Evolutionary conservation across 495 filamentous ascomycete species (phyloP).

Genomic region (Penicillium cosmopolitanum): DNA sequence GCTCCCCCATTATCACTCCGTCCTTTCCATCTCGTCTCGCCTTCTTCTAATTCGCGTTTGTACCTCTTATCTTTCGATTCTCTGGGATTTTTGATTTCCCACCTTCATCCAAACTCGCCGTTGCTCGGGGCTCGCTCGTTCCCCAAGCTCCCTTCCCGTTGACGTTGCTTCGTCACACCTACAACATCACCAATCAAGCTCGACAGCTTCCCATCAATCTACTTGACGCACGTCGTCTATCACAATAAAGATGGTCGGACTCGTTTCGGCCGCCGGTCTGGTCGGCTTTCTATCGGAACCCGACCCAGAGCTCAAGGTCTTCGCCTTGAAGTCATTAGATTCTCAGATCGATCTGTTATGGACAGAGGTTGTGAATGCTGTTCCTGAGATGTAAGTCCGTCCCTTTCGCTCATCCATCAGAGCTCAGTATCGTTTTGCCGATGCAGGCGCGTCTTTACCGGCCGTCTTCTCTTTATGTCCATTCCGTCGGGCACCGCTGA

Average conservation of each 20-base stretch:
- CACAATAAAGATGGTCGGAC: conserved; percentile 74
- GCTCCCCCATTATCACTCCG: conserved; percentile 26
- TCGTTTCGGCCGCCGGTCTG: conserved; percentile 92
- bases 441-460: conserved; percentile 10
- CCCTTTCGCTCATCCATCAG: background rate
- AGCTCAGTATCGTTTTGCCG: background rate
- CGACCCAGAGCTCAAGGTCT: conserved; percentile 88
- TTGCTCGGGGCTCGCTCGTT: conserved; percentile 26
- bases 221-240: conserved; percentile 14
- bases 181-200: conserved; percentile 23
- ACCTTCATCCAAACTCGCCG: conserved; percentile 5
- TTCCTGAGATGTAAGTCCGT: conserved; percentile 85
- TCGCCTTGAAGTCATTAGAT: conserved; percentile 91
- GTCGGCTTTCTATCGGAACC: conserved; percentile 95
- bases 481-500: conserved; percentile 14
- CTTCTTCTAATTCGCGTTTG: conserved; percentile 23
- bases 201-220: conserved; percentile 18
- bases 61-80: conserved; percentile 22
- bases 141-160: conserved; percentile 39
- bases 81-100: conserved; percentile 9
- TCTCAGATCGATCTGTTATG: conserved; percentile 94
- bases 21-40: conserved; percentile 31
- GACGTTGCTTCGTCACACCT: conserved; percentile 45
- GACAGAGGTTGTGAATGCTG: conserved; percentile 91
- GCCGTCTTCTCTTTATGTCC: conserved; percentile 6